A percentile compares a stretch with the other conserved stretches of the same genome.
Evolutionary conservation across 495 filamentous ascomycete genomes (phyloP).

Genomic region (Podospora tetraspora): DNA sequence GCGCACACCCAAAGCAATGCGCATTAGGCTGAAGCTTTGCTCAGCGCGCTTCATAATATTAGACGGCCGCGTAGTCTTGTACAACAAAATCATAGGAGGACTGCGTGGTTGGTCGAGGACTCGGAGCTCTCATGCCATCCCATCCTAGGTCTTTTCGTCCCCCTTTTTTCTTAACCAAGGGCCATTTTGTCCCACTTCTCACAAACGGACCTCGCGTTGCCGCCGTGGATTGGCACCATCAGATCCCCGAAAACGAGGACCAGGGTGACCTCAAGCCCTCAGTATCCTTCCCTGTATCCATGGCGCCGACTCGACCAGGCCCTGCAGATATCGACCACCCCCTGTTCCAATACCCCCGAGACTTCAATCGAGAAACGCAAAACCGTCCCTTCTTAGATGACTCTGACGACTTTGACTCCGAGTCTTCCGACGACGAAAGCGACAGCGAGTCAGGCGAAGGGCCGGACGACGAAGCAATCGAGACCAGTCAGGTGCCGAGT

Average conservation of each 20-base stretch:
- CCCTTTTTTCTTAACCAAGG: background rate
- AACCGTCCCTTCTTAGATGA: background rate
- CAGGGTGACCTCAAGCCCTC: too few relatives aligned
- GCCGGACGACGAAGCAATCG: background rate
- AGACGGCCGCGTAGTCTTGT: background rate
- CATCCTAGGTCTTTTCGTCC: background rate
- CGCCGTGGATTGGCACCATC: background rate
- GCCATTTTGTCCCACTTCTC: background rate
- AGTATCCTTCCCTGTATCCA: background rate
- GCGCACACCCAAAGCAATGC: background rate
- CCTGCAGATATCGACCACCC: background rate
- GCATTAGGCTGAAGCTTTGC: too few relatives aligned
- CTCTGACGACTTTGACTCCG: background rate
- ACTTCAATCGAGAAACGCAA: background rate
- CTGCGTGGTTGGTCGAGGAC: background rate
- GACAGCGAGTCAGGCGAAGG: background rate
- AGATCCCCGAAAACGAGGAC: too few relatives aligned
- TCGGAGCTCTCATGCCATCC: too few relatives aligned
- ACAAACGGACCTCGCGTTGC: background rate
- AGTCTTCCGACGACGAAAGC: background rate
- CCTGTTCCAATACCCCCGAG: background rate
- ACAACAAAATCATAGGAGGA: background rate
- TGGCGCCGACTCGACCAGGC: too few relatives aligned
- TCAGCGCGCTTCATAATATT: background rate
- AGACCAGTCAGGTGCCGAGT: background rate